phyloP scores from a whole-genome alignment of 2,329 filamentous ascomycete species.

The Phialemonium atrogriseum region DNA sequence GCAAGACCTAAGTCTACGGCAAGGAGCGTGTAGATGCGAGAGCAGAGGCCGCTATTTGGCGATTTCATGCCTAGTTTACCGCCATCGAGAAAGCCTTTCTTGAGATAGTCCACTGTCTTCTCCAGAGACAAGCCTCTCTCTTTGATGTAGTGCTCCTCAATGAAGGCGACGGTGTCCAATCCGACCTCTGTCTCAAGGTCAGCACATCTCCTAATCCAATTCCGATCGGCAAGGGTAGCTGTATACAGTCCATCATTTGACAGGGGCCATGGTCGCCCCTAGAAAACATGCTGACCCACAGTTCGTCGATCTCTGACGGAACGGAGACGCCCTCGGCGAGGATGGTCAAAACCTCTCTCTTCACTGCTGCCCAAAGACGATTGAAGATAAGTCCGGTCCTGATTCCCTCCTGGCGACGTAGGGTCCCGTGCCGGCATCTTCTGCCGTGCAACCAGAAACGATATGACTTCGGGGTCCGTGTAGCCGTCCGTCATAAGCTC shows the following conservation, averaged over 20 bases:
- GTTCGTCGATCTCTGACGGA: conserved; percentile 38
- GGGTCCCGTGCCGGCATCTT: conserved; percentile 31
- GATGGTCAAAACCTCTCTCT: conserved; percentile 40
- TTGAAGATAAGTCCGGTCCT: conserved; percentile 48
- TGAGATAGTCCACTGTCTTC: too few relatives aligned
- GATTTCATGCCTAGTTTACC: too few relatives aligned
- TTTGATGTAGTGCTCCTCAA: conserved; percentile 43
- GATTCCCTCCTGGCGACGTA: conserved; percentile 37
- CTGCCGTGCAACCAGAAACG: conserved; percentile 32
- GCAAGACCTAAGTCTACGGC: too few relatives aligned
- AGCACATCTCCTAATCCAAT: too few relatives aligned
- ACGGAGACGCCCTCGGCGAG: conserved; percentile 39
- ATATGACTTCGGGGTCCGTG: conserved; percentile 33
- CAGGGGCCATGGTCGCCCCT: conserved; percentile 22
- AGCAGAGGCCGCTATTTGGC: too few relatives aligned
- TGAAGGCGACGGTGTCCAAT: conserved; percentile 43
- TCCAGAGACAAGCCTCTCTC: conserved; percentile 38
- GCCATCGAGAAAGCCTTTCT: too few relatives aligned
- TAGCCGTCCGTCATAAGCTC: conserved; percentile 45
- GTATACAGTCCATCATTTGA: conserved; percentile 37
- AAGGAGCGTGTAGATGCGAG: too few relatives aligned
- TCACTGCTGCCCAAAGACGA: conserved; percentile 47
- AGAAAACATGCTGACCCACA: conserved; percentile 33
- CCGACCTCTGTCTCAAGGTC: conserved; percentile 37
- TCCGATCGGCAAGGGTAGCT: too few relatives aligned